Evolutionary conservation across 352 stramenopile genomes (phyloP).

Genomic region (Plasmopara muralis): DNA sequence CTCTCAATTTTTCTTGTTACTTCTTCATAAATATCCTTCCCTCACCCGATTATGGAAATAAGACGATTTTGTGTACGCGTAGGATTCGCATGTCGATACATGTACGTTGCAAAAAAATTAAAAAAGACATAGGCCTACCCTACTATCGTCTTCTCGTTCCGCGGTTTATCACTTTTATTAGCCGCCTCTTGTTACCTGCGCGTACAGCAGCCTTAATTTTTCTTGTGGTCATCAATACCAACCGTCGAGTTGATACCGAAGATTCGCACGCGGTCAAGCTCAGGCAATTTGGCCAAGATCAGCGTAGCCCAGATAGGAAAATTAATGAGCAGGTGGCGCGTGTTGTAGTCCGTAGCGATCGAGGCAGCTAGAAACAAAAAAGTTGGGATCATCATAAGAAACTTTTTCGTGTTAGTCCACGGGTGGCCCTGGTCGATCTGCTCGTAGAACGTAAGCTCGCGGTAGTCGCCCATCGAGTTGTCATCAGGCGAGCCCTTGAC

Average conservation of each 20-base stretch:
- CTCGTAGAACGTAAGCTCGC: constrained; percentile 93
- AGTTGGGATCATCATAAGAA: constrained; percentile 91
- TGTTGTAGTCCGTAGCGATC: constrained; percentile 88
- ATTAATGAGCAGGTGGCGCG: constrained; percentile 83
- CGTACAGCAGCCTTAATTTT: constrained; percentile 16
- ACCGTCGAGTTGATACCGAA: constrained; percentile 95
- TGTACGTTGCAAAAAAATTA: constrained; percentile 18
- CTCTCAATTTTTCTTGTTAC: constrained; percentile 19
- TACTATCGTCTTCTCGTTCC: constrained; percentile 14
- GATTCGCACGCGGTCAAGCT: constrained; percentile 92
- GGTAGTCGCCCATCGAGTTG: constrained; percentile 90
- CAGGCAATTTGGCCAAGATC: constrained; percentile 90
- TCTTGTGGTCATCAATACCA: constrained; percentile 90
- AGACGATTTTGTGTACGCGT: constrained; percentile 10
- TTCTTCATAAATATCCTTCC: too few relatives aligned
- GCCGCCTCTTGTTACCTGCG: constrained; percentile 2
- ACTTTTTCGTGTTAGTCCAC: constrained; percentile 92
- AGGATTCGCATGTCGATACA: constrained; percentile 4
- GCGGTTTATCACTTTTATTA: background rate
- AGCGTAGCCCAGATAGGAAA: constrained; percentile 87
- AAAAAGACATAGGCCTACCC: constrained; percentile 12
- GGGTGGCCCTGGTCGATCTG: constrained; percentile 90
- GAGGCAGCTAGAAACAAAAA: constrained; percentile 82
- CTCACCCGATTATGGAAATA: constrained; percentile 3
- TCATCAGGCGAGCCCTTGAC: constrained; percentile 92